Conservation (phyloP, 352 stramenopile genomes). For the Vaucheria bursata region DNA sequence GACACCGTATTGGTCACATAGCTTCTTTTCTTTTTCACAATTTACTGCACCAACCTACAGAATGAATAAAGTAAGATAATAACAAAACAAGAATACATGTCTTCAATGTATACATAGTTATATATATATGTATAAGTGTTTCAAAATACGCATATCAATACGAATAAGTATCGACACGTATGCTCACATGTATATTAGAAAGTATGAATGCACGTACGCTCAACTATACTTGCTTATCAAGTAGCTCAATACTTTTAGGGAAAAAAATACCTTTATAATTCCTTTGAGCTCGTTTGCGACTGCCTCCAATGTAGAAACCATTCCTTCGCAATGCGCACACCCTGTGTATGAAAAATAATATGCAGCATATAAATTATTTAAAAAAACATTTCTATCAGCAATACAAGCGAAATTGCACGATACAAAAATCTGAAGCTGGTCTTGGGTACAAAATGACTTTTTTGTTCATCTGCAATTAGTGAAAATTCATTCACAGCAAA, state of each 20-base stretch:
- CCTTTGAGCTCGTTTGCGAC: conserved; percentile 40
- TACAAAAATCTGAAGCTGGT: no score
- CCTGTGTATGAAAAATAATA: background rate
- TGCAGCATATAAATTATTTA: background rate
- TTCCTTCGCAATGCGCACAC: conserved; percentile 17
- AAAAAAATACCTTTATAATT: conserved; percentile 32
- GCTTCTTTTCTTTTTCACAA: conserved; percentile 32
- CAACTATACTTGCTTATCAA: background rate
- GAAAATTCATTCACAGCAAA: no score
- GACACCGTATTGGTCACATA: conserved; percentile 37
- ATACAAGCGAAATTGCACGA: background rate
- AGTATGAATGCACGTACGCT: background rate
- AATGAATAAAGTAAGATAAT: no score
- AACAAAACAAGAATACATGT: background rate
- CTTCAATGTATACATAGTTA: background rate
- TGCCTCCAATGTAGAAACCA: conserved; percentile 37
- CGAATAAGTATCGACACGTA: no score
- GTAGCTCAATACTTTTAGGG: background rate
- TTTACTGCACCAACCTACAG: conserved; percentile 41
- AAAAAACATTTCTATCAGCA: background rate
- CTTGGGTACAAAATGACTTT: no score
- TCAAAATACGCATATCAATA: no score
- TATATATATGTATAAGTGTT: background rate
- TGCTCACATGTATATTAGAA: background rate
- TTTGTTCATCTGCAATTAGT: no score